Percentiles rank a stretch among this genome's conserved stretches.
Conservation (phyloP, 176 grass and related monocot species). For the Luzula sylvatica region DNA sequence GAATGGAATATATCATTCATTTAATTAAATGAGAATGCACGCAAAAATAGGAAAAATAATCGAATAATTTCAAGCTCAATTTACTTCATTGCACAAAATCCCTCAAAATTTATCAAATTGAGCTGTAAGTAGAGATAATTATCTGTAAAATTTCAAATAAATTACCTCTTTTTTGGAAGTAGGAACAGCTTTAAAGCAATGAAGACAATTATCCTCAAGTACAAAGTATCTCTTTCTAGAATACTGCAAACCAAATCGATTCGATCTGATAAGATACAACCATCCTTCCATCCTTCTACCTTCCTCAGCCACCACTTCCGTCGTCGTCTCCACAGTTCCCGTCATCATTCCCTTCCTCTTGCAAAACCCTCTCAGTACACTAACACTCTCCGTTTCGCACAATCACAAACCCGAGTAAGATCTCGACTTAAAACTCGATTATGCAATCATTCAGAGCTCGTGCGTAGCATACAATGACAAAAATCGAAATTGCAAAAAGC, state of each 20-base stretch:
- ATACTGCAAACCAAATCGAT: slow-evolving; percentile 66
- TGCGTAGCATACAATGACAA: background rate
- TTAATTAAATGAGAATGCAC: background rate
- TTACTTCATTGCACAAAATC: slow-evolving; percentile 5
- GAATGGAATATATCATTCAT: background rate
- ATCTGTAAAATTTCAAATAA: too few species aligned
- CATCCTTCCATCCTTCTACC: slow-evolving; percentile 71
- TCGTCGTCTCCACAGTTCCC: background rate
- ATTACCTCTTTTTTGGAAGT: slow-evolving; percentile 61
- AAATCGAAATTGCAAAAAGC: background rate
- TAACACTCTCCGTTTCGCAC: background rate
- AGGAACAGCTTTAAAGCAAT: slow-evolving; percentile 67
- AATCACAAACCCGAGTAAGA: background rate
- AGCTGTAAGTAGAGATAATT: background rate
- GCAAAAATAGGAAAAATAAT: slow-evolving; percentile 2
- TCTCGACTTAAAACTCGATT: too few species aligned
- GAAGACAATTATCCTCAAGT: slow-evolving; percentile 59
- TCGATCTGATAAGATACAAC: slow-evolving; percentile 85
- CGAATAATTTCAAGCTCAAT: background rate
- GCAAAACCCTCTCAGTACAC: slow-evolving; percentile 5
- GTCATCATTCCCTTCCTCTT: slow-evolving; percentile 6
- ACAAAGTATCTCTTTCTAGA: slow-evolving; percentile 93
- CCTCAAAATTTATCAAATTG: background rate
- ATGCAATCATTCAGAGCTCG: slow-evolving; percentile 1
- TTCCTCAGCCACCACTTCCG: slow-evolving; percentile 4